Base-by-base conservation (phyloP, 1,284 basidiomycete genomes). In the Moesziomyces antarcticus region DNA sequence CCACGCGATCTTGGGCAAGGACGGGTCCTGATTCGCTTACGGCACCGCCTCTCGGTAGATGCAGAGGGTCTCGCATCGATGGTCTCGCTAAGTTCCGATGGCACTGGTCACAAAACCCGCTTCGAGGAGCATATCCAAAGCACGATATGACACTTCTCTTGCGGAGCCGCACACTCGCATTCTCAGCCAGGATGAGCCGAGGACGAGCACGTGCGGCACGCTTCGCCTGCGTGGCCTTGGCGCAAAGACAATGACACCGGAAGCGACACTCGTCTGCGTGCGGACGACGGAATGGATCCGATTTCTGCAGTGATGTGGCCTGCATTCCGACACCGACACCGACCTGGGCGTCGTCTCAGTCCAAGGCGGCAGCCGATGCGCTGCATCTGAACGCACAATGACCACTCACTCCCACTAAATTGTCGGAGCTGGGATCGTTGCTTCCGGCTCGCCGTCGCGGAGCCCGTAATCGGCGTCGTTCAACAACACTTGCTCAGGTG, bases 301-400 rank as follows among this genome's bases (percentile, higher is more conserved):
- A 37, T 30, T 57, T 50, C 56, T 59, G 57, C 57, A 3, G 57
- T 53, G 50, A 53, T 53, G 57, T 53, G 30, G 57, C 41, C 20
- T 42, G 50, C 57, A 59, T 53, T 47, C 57, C 57, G 50, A 53
- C 57, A 41, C 57, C 57, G 50, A 52, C 50, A 59, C 48, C 50
- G 42, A 44, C 35, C 27, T 41, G 21, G 37, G 37, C 37, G 37
- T 16, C 37, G 37, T 18, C 16, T 7, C 18, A 18, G 37, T 3
- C 37, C 14, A 40, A 16, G 16, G 37, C 37, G 37, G 37, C 37
- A 18, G 14, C 37, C 16, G 37, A 18, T 40, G 37, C 16, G 37
- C 37, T 40, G 16, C 37, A 40, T 7, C 14, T 40, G 37, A 14
- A 18, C 10, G 30, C 30, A 33, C 37, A 14, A 40, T 40, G 37